A percentile compares a stretch with the other conserved stretches of the same genome.
These are phyloP conservation scores for Ogataea ganodermae DNA, from an alignment of 805 yeast genomes.

Conservation along the genomic window DNA sequence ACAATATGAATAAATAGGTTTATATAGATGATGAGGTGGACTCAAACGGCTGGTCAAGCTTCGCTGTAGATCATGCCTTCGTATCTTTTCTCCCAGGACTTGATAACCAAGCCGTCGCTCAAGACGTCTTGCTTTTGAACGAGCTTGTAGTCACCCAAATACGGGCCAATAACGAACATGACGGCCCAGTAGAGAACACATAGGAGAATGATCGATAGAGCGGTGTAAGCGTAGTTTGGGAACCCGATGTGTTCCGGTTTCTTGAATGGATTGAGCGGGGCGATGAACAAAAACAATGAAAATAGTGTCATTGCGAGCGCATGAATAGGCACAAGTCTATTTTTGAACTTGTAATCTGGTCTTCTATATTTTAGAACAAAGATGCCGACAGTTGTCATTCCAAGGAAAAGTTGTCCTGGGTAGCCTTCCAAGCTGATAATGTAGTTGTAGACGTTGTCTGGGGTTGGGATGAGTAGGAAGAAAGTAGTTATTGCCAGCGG, in stretches of 20 bases:
- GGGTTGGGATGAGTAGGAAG: constrained; percentile 45
- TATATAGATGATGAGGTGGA: too few relatives aligned
- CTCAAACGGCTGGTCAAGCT: background rate
- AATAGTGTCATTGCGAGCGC: constrained; percentile 47
- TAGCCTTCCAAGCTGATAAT: constrained; percentile 55
- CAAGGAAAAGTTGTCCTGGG: constrained; percentile 50
- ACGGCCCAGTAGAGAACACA: constrained; percentile 59
- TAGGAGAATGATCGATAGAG: constrained; percentile 41
- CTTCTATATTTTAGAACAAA: constrained; percentile 54
- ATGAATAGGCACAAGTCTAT: constrained; percentile 52
- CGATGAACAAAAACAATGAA: constrained; percentile 48
- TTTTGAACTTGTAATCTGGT: constrained; percentile 51
- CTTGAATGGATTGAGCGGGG: constrained; percentile 50
- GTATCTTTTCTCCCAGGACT: constrained; percentile 51
- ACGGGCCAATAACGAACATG: constrained; percentile 50
- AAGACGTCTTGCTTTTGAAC: constrained; percentile 42
- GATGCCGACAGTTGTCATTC: constrained; percentile 57
- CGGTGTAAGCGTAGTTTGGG: constrained; percentile 52
- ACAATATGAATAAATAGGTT: too few relatives aligned
- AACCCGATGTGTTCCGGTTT: constrained; percentile 38
- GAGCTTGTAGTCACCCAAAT: constrained; percentile 46
- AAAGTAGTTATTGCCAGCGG: constrained; percentile 44
- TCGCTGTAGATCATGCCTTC: background rate
- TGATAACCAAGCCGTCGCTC: constrained; percentile 60
- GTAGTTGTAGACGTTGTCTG: constrained; percentile 53